Evolutionary conservation across 768 basidiomycete species (phyloP).

Genomic region (Epithele typhae): DNA sequence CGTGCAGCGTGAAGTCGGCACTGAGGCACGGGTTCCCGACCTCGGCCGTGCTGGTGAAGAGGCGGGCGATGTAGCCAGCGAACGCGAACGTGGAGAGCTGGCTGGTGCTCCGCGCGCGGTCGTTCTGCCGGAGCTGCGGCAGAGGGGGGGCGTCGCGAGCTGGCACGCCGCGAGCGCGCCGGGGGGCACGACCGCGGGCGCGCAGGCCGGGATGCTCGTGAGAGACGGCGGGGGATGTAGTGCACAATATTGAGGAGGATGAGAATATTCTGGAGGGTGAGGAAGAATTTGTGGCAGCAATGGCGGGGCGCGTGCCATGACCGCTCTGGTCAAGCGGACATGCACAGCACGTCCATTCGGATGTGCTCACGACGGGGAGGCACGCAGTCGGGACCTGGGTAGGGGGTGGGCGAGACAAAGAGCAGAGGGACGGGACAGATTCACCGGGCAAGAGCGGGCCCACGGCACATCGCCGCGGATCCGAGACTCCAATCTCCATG

Average conservation of each 20-base stretch:
- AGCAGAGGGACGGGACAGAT: too few relatives aligned
- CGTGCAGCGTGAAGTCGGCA: slow-evolving; percentile 84
- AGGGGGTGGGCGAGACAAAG: too few relatives aligned
- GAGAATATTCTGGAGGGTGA: slow-evolving; percentile 81
- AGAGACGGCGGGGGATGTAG: slow-evolving; percentile 40
- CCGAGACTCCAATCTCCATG: too few relatives aligned
- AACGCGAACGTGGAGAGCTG: slow-evolving; percentile 94
- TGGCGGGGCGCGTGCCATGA: too few relatives aligned
- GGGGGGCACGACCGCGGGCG: slow-evolving; percentile 38
- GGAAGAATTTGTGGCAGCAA: slow-evolving; percentile 97
- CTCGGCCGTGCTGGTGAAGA: slow-evolving; percentile 92
- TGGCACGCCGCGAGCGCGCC: slow-evolving; percentile 66
- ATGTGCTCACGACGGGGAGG: too few relatives aligned
- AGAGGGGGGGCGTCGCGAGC: slow-evolving; percentile 85
- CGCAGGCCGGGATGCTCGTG: slow-evolving; percentile 17
- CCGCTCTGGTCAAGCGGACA: too few relatives aligned
- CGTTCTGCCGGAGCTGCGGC: slow-evolving; percentile 88
- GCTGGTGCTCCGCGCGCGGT: slow-evolving; percentile 73
- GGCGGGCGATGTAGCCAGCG: slow-evolving; percentile 80
- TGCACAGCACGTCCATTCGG: too few relatives aligned
- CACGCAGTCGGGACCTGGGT: too few relatives aligned
- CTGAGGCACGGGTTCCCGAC: slow-evolving; percentile 77
- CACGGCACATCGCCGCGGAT: too few relatives aligned
- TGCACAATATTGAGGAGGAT: slow-evolving; percentile 85
- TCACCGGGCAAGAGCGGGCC: too few relatives aligned